Conservation (phyloP, 345 rosid species). For the Eucalyptus marginata region DNA sequence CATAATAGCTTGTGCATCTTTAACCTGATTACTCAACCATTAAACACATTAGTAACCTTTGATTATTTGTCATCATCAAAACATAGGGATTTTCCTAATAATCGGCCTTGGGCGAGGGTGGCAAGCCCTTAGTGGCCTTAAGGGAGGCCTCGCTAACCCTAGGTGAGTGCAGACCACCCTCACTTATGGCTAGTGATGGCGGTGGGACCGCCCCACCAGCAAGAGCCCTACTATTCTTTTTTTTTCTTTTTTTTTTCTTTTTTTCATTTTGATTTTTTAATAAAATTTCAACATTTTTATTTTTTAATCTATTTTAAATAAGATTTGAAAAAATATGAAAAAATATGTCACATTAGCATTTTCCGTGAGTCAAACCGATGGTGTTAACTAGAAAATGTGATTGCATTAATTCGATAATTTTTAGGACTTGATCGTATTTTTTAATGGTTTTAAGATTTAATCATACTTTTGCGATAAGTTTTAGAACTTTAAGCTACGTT, state of each 20-base stretch:
- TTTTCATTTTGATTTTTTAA: background rate
- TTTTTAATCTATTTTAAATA: background rate
- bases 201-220: too few relatives aligned
- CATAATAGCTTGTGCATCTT: too few relatives aligned
- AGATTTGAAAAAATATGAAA: background rate
- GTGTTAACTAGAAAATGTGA: background rate
- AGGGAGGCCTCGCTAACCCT: background rate
- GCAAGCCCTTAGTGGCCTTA: background rate
- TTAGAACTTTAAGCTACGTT: fast-evolving
- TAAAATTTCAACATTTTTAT: background rate
- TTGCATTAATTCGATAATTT: background rate
- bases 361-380: background rate
- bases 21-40: too few relatives aligned
- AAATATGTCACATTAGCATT: background rate
- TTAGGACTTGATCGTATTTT: fast-evolving
- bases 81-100: too few relatives aligned
- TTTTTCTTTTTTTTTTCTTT: too few relatives aligned
- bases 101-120: background rate
- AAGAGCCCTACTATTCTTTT: too few relatives aligned
- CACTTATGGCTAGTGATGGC: too few relatives aligned
- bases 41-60: too few relatives aligned
- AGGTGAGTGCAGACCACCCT: background rate
- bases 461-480: fast-evolving
- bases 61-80: too few relatives aligned
- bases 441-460: background rate